phyloP scores from a whole-genome alignment of 1,284 basidiomycete species.

The Melampsora abietis-canadensis region DNA sequence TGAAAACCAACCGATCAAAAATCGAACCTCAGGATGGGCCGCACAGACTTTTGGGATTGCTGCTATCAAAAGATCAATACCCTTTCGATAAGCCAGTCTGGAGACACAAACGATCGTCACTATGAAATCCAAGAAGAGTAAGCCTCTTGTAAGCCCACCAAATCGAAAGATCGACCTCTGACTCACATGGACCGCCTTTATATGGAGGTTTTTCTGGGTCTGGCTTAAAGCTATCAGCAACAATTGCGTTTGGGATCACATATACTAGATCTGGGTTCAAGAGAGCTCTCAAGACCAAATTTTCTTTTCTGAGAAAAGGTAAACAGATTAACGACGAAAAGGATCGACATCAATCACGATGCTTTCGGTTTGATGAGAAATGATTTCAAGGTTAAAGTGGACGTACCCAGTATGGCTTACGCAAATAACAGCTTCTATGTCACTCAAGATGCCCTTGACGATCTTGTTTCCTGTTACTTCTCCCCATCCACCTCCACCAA shows the following conservation, averaged over 20 bases:
- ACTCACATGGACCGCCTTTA: conserved; percentile 27
- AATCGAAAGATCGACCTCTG: neutral
- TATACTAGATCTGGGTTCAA: conserved; percentile 70
- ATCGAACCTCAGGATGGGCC: conserved; percentile 75
- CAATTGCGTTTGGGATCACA: conserved; percentile 92
- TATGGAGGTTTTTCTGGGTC: conserved; percentile 25
- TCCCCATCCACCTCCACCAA: conserved; percentile 83
- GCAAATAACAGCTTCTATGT: conserved; percentile 89
- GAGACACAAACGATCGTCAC: conserved; percentile 93
- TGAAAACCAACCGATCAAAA: conserved; percentile 70
- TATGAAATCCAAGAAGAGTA: conserved; percentile 52
- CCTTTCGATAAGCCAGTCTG: conserved; percentile 92
- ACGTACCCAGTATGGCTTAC: conserved; percentile 92
- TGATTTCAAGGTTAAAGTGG: neutral
- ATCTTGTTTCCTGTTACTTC: conserved; percentile 91
- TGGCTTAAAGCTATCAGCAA: conserved; percentile 70
- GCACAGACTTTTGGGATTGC: conserved; percentile 85
- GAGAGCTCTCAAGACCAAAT: conserved; percentile 83
- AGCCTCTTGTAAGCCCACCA: neutral
- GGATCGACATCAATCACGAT: conserved; percentile 9
- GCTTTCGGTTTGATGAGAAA: neutral
- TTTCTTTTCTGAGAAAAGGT: conserved; percentile 65
- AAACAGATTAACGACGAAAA: conserved; percentile 21
- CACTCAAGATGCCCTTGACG: conserved; percentile 75
- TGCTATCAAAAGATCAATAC: conserved; percentile 89